Conservation (phyloP, 768 basidiomycete species). For the Boletellus ananiceps region DNA sequence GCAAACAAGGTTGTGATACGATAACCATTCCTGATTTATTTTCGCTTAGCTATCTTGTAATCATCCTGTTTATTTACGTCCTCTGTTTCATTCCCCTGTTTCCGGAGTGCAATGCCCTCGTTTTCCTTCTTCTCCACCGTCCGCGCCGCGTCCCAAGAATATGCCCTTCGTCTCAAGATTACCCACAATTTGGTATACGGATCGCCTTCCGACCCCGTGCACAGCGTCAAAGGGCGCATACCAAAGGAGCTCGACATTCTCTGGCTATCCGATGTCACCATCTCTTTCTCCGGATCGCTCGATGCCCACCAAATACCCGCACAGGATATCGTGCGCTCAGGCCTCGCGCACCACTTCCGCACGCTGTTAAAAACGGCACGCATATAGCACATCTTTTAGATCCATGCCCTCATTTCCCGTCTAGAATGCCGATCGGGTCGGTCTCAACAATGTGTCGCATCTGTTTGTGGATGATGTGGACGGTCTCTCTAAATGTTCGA, state of each 20-base stretch:
- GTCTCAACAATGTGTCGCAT: constrained; percentile 54
- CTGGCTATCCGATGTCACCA: constrained; percentile 43
- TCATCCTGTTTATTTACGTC: constrained; percentile 2
- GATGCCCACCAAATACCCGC: constrained; percentile 41
- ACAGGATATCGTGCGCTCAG: constrained; percentile 44
- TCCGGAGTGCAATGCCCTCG: constrained; percentile 27
- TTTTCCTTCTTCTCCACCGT: constrained; percentile 31
- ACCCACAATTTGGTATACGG: constrained; percentile 40
- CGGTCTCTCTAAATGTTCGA: constrained; percentile 38
- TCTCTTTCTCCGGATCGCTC: constrained; percentile 52
- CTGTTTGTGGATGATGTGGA: constrained; percentile 44
- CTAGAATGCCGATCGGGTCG: constrained; percentile 59
- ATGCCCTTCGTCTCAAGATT: constrained; percentile 43
- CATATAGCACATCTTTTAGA: background rate
- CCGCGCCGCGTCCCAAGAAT: constrained; percentile 42
- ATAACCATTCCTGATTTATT: constrained; percentile 20
- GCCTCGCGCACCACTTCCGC: constrained; percentile 45
- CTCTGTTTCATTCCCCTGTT: background rate
- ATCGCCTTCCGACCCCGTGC: constrained; percentile 27
- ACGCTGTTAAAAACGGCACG: constrained; percentile 49
- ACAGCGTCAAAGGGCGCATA: constrained; percentile 32
- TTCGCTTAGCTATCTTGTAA: constrained; percentile 28
- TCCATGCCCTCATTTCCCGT: constrained; percentile 9
- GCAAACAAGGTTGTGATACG: constrained; percentile 28
- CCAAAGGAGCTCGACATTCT: constrained; percentile 45